Conservation (phyloP, 768 basidiomycete genomes). For the Floccularia luteovirens region DNA sequence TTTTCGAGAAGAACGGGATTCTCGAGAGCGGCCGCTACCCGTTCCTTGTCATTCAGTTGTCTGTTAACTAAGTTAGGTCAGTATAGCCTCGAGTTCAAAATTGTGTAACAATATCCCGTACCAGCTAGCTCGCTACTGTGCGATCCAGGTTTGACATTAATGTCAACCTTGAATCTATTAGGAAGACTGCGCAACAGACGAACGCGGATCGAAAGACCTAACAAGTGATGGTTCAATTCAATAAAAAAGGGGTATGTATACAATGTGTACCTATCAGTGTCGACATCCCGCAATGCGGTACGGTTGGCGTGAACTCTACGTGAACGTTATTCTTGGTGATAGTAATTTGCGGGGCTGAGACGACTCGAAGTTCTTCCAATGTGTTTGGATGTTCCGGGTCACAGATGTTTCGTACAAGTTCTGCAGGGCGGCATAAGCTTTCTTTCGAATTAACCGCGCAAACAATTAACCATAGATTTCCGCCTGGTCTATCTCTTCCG, state of each 20-base stretch:
- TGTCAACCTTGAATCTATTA: constrained; percentile 90
- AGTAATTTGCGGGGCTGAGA: constrained; percentile 79
- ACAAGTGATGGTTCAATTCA: constrained; percentile 2
- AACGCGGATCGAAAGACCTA: constrained; percentile 94
- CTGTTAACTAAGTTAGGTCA: constrained; percentile 74
- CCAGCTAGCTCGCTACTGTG: constrained; percentile 93
- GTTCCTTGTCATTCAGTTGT: constrained; percentile 97
- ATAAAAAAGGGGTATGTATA: constrained; percentile 2
- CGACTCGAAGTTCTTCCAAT: constrained; percentile 92
- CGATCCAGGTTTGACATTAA: constrained; percentile 86
- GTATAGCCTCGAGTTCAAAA: background rate
- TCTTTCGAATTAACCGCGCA: background rate
- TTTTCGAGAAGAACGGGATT: constrained; percentile 82
- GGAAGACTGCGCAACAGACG: constrained; percentile 86
- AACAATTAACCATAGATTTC: constrained; percentile 77
- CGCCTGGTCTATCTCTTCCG: constrained; percentile 78
- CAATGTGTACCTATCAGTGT: constrained; percentile 73
- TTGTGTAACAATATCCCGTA: constrained; percentile 23
- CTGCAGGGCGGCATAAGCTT: constrained; percentile 29
- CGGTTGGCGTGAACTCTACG: constrained; percentile 95
- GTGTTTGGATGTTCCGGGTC: constrained; percentile 95
- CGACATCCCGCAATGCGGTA: constrained; percentile 97
- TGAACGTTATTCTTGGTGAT: constrained; percentile 54
- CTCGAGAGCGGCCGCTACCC: constrained; percentile 95
- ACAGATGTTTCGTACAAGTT: constrained; percentile 85